Evolutionary conservation across 192 early-diverging fungal genomes (phyloP).

Genomic region (Linnemannia schmuckeri): DNA sequence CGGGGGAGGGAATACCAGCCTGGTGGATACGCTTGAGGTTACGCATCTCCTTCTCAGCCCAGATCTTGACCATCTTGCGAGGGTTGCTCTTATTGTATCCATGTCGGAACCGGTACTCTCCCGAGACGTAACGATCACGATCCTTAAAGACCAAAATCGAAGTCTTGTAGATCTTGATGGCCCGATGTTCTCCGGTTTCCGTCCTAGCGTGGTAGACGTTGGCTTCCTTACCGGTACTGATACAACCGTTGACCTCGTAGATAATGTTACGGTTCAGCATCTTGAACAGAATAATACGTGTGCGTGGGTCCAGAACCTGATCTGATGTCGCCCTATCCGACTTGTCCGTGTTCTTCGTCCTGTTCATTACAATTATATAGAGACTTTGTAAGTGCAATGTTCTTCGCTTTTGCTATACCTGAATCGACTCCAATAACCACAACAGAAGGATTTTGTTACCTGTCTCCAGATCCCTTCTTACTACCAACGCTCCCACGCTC

Average conservation of each 20-base stretch:
- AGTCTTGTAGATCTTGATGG: conserved; percentile 99
- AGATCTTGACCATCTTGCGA: conserved; percentile 97
- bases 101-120: conserved; percentile 95
- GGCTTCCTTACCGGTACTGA: conserved; percentile 98
- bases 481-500: conserved; percentile 62
- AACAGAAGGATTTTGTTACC: conserved; percentile 45
- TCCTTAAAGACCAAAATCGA: conserved; percentile 99
- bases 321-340: conserved; percentile 96
- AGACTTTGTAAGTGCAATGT: not conserved
- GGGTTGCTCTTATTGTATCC: conserved; percentile 96
- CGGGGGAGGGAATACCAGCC: conserved; percentile 91
- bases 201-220: conserved; percentile 98
- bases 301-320: conserved; percentile 98
- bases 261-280: conserved; percentile 91
- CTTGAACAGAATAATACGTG: conserved; percentile 97
- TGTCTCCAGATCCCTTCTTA: conserved; percentile 72
- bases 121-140: conserved; percentile 96
- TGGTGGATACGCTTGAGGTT: conserved; percentile 92
- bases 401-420: not conserved
- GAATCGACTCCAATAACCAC: not conserved
- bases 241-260: conserved; percentile 96
- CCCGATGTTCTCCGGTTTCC: conserved; percentile 83
- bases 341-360: conserved; percentile 77
- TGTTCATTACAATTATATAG: conserved; percentile 6
- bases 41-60: conserved; percentile 99